These are phyloP conservation scores for Uromyces viciae-fabae DNA, from an alignment of 1,284 basidiomycete species.

Conservation along the genomic window DNA sequence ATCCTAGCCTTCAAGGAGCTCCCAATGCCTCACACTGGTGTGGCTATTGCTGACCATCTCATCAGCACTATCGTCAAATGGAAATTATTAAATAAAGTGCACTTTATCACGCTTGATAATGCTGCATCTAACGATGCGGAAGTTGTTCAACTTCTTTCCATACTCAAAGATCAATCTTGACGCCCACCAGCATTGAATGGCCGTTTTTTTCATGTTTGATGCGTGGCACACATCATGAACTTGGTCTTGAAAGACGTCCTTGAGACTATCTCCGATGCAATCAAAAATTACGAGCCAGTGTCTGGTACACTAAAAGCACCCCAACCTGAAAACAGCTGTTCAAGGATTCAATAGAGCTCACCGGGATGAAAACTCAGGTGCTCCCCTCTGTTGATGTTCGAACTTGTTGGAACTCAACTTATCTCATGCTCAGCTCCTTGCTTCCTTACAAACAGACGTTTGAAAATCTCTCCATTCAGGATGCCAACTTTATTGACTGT, in stretches of 20 bases:
- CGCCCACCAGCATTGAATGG: background rate
- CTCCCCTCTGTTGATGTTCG: background rate
- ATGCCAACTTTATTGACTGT: background rate
- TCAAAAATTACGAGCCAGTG: background rate
- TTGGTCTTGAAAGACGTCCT: background rate
- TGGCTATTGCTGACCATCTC: background rate
- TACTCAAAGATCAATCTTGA: background rate
- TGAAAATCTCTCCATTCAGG: background rate
- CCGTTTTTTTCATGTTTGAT: background rate
- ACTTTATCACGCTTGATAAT: background rate
- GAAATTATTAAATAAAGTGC: background rate
- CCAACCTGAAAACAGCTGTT: background rate
- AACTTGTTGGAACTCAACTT: background rate
- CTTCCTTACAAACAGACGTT: background rate
- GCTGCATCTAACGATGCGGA: background rate
- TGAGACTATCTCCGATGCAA: background rate
- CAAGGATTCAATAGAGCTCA: background rate
- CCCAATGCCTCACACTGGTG: background rate
- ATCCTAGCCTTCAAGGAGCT: background rate
- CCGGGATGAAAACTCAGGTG: background rate
- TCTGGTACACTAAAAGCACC: background rate
- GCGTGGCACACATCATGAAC: background rate
- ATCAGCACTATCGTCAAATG: background rate
- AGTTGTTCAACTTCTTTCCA: background rate
- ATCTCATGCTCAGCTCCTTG: background rate